phyloP scores from a whole-genome alignment of 2,329 filamentous ascomycete species.

The Parastagonospora nodorum region DNA sequence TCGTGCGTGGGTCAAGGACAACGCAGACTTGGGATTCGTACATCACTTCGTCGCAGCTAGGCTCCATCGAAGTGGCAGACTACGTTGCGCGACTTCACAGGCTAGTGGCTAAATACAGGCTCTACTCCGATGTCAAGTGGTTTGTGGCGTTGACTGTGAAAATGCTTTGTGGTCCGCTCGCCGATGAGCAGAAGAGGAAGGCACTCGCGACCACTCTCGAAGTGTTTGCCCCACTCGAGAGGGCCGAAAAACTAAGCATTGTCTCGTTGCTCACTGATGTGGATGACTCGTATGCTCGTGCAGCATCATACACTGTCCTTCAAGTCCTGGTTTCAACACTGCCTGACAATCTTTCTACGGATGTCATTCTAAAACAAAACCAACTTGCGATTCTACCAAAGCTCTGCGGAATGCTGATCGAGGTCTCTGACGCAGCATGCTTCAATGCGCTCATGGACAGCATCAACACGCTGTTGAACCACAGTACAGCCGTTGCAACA shows the following conservation, averaged over 20 bases:
- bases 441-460: constrained; percentile 58
- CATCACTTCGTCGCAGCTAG: constrained; percentile 7
- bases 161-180: constrained; percentile 20
- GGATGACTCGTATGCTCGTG: constrained; percentile 6
- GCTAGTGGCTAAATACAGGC: constrained; percentile 27
- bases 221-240: constrained; percentile 17
- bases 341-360: constrained; percentile 28
- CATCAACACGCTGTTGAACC: constrained; percentile 51
- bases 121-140: constrained; percentile 26
- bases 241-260: constrained; percentile 27
- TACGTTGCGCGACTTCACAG: constrained; percentile 26
- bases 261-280: constrained; percentile 18
- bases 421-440: constrained; percentile 59
- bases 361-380: constrained; percentile 27
- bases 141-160: constrained; percentile 29
- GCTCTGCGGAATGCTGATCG: constrained; percentile 38
- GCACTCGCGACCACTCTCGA: constrained; percentile 18
- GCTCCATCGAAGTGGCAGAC: constrained; percentile 15
- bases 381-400: constrained; percentile 35
- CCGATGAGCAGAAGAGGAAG: constrained; percentile 10
- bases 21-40: constrained; percentile 25
- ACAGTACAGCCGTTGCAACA: constrained; percentile 47
- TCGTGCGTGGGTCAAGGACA: constrained; percentile 26
- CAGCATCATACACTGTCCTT: constrained; percentile 29
- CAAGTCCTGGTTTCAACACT: constrained; percentile 33